Evolutionary conservation across 83 land plant genomes (phyloP), one percentile per base, ranked within the genome.

Genomic region (Diphasiastrum complanatum): DNA sequence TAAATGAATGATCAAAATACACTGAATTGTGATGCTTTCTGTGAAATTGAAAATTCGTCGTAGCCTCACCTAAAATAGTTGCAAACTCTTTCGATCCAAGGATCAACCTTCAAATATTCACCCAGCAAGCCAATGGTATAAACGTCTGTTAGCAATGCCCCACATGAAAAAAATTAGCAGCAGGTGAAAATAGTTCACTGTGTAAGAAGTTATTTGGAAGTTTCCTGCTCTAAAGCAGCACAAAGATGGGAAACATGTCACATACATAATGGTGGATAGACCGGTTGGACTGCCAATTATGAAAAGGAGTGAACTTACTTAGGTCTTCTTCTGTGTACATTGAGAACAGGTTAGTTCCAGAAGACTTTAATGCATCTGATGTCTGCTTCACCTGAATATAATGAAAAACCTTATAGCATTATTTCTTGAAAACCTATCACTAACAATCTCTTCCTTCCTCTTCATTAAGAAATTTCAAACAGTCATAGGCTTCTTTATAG

Each of bases 81-180:
- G 14, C 50, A 47, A 14, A 47, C 24, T 5, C 5, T 47, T 4
- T 47, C 14, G 24, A 47, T 20, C 50, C 50, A 47, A 3, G 50
- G 50, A 47, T 14, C 14, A 20, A 47, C 50, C 23, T 47, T 47
- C 3, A 47, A 4, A 14, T 47, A 47, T 47, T 47, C 50, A 4
- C 50, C 50, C 4, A 47, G 14, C 5, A 47, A 25, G 18, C 50
- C 50, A 47, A 47, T 14, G 18, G 23, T 25, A 47, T 47, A 47
- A 20, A 47, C 50, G 18, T 47, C 50, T 47, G 50, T 47, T 4
- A 40, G 12, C 43, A 40, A 40, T 40, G 43, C 14, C 43, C 43
- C 43, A 40, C 8, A 8, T 8, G 14, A 8, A 14, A 8, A 8
- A 40, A 14, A 8, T 40, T 8, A 8, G 43, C 43, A 40, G 43